Evolutionary conservation across 495 filamentous ascomycete species (phyloP).

Genomic region (Aspergillus egyptiacus): DNA sequence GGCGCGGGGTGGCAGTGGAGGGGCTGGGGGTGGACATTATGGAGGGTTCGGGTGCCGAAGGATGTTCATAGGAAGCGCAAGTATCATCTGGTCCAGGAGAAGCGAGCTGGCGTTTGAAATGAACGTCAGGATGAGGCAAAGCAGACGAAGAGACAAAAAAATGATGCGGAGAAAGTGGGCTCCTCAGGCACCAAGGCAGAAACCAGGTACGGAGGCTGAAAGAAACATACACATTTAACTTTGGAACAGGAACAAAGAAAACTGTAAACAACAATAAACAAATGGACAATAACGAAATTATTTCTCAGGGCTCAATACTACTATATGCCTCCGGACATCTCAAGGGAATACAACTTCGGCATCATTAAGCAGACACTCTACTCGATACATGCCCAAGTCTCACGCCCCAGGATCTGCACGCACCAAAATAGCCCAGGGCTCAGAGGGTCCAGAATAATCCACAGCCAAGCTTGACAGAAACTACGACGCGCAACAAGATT

Average conservation of each 20-base stretch:
- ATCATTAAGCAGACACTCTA: no score
- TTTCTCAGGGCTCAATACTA: not conserved
- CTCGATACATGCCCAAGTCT: no score
- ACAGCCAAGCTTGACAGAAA: not conserved
- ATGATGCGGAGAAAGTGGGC: slow-evolving; percentile 1
- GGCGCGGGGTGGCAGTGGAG: slow-evolving; percentile 20
- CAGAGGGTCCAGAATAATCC: not conserved
- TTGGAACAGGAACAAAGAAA: no score
- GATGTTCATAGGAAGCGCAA: slow-evolving; percentile 6
- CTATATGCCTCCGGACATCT: no score
- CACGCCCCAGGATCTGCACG: no score
- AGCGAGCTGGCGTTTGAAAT: not conserved
- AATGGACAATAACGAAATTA: no score
- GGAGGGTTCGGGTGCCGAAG: slow-evolving; percentile 5
- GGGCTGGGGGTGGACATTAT: slow-evolving; percentile 33
- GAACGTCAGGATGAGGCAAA: no score
- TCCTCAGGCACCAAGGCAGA: slow-evolving; percentile 9
- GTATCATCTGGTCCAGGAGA: slow-evolving; percentile 14
- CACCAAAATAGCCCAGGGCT: slow-evolving; percentile 2
- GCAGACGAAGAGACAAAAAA: no score
- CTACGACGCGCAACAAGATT: not conserved
- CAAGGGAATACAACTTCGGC: no score
- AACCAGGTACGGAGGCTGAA: not conserved
- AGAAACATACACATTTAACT: not conserved
- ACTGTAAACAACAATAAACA: no score